Base-by-base conservation (phyloP, 2,329 filamentous ascomycete genomes). In the Periconia sp. region DNA sequence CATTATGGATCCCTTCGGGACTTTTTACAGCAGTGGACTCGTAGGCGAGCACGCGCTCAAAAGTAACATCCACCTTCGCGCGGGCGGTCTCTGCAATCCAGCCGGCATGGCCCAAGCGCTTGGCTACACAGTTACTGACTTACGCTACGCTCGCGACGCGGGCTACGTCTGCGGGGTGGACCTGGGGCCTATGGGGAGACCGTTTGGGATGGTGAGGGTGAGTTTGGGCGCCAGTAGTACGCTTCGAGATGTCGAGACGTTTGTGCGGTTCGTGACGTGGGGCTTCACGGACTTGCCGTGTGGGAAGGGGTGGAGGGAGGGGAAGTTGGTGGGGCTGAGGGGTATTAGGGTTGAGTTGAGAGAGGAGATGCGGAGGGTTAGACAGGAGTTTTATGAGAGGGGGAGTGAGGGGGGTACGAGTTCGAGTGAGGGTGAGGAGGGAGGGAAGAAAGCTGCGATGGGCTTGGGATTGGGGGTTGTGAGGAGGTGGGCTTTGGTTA, bases 181-280 rank as follows among this genome's bases (percentile, higher is more conserved):
- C 1, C 75, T 79, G 19, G 79, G 83, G 57, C 64, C 85, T 23
- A 79, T 85, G 54, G 79, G 81, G 0, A 44, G 59, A 44, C 79
- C 83, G 1, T 85, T 83, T 23, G 85, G 85, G 0, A 83, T 87
- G 42, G 82, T 86, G 7, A 77, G 85, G 18, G 81, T 80, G 6
- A 85, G 82, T 54, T 72, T 88, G 1, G 85, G 85, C 0, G 83
- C 84, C 13, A 85, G 85, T 82, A 85, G 80, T 56, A 85, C 81
- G 2, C 66, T 76, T 18, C 68, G 74, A 2, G 85, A 87, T 56
- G 77, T 86, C 14, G 77, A 82, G 18, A 64, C 67, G 0, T 78
- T 84, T 37, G 47, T 82, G 8, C 55, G 69, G 2, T 84, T 84
- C 42, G 40, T 67, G 9, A 15, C 20, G 15, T 35, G 58, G n/a